Evolutionary conservation across 2,329 filamentous ascomycete species (phyloP), one percentile per base, ranked within the genome.

Genomic region (Neofusicoccum sp.): DNA sequence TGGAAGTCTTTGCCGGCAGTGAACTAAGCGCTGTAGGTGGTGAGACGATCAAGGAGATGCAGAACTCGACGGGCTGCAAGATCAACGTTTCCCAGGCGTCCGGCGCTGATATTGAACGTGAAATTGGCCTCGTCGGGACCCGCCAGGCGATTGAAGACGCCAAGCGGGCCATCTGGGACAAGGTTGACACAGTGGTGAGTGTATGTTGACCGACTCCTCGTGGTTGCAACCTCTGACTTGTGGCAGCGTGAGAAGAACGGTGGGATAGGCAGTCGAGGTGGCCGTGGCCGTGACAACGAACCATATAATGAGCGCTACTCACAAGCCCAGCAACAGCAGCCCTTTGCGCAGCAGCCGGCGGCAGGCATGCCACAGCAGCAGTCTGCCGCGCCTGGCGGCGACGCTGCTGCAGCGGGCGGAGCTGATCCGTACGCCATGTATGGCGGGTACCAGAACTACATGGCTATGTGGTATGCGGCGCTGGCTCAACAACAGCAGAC

Each of bases 1-100:
- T 39, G 7, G 16, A 29, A 28, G 12, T 44, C 9, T 16, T 12
- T n/a, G 34, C 3, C n/a, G 4, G 6, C 29, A 45, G 59, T 69
- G 66, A 75, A 68, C 70, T 64, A 47, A 36, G n/a, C 34, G 29
- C 39, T 61, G 6, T 59, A 83, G 84, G 92, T 63, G 93, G 93
- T 67, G 93, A 97, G 79, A 96, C 93, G 0, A 97, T 97, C 74
- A 92, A 93, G 67, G 92, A 96, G 69, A 96, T 97, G 89, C 93
- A 97, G 76, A 89, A 88, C 72, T 85, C 82, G 36, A 95, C 92
- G 4, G 90, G 91, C 49, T 97, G 93, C 84, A 96, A 96, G 80
- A 96, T 97, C 81, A 97, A 97, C 71, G 93, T 97, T 31, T 91
- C 91, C 36, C 91, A 91, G 71, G 89, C 92, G 6, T 89, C 88